These are phyloP conservation scores for Phytophthora fragariae DNA, from an alignment of 352 stramenopile species.

Conservation along the genomic window DNA sequence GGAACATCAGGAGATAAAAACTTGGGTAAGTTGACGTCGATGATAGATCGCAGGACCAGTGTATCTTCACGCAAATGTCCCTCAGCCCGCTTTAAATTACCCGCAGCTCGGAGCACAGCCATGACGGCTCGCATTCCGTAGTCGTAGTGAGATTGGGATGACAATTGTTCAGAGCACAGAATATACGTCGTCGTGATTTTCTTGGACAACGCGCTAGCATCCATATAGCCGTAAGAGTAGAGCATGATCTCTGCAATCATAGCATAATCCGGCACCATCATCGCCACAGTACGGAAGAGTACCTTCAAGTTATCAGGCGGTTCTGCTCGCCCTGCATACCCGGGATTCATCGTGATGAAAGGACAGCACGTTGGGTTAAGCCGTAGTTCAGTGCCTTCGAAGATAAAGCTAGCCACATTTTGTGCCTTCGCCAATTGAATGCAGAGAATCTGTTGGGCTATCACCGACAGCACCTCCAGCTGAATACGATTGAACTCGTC, in stretches of 20 bases:
- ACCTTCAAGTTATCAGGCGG: constrained; percentile 94
- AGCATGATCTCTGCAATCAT: constrained; percentile 96
- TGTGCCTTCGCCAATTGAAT: constrained; percentile 91
- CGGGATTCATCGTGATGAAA: constrained; percentile 95
- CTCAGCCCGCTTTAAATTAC: constrained; percentile 90
- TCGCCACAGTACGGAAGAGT: constrained; percentile 92
- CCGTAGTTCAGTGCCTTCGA: constrained; percentile 91
- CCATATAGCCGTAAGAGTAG: constrained; percentile 94
- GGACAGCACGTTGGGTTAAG: constrained; percentile 92
- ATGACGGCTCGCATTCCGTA: constrained; percentile 96
- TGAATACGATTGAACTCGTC: constrained; percentile 95
- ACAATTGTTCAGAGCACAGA: constrained; percentile 95
- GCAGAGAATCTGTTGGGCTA: constrained; percentile 93
- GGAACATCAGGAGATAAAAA: constrained; percentile 94
- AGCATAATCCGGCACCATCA: constrained; percentile 95
- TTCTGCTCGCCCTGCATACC: constrained; percentile 90
- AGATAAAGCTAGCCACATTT: constrained; percentile 84
- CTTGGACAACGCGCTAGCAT: constrained; percentile 90
- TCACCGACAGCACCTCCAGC: constrained; percentile 92
- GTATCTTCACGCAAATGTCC: constrained; percentile 88
- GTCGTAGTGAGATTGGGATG: constrained; percentile 96
- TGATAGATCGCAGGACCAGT: constrained; percentile 92
- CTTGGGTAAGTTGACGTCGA: constrained; percentile 95
- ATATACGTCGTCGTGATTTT: constrained; percentile 96
- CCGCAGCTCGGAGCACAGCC: constrained; percentile 93